A percentile compares a stretch with the other conserved stretches of the same genome.
Evolutionary conservation across 2,329 filamentous ascomycete genomes (phyloP).

Genomic region (Ambrosiella xylebori): DNA sequence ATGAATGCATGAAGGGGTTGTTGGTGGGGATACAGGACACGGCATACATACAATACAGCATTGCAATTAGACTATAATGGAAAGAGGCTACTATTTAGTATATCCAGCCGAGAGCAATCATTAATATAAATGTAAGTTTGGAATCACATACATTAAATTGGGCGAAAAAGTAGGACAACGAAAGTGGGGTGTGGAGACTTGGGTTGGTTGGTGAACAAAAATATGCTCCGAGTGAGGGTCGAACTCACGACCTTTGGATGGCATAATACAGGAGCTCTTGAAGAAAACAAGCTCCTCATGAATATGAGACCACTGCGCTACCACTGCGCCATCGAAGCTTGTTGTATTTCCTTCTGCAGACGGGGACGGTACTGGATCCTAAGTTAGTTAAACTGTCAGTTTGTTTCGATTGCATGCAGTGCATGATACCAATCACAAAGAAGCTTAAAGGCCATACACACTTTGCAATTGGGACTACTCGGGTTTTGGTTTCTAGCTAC

Average conservation of each 20-base stretch:
- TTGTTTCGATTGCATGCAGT: no score
- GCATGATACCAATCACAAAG: no score
- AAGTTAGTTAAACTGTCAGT: not conserved
- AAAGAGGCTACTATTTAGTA: not conserved
- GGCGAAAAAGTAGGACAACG: not conserved
- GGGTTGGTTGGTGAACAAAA: not conserved
- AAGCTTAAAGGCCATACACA: no score
- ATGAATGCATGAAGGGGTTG: not conserved
- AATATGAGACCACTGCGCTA: conserved; percentile 13
- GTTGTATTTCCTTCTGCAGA: not conserved
- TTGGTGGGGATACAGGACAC: not conserved
- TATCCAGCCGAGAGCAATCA: not conserved
- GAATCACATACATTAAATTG: not conserved
- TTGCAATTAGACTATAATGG: not conserved
- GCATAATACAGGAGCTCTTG: conserved; percentile 7
- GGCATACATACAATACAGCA: not conserved
- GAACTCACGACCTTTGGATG: conserved; percentile 15
- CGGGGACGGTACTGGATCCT: not conserved
- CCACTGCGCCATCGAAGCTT: conserved; percentile 13
- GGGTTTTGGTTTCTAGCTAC: no score
- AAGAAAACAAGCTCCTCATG: conserved; percentile 11
- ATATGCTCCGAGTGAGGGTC: conserved; percentile 14
- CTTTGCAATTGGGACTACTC: no score
- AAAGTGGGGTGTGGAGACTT: not conserved
- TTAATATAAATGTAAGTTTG: no score